These are phyloP conservation scores for Coleophoma cylindrospora DNA, from an alignment of 2,329 filamentous ascomycete genomes.

Conservation along the genomic window DNA sequence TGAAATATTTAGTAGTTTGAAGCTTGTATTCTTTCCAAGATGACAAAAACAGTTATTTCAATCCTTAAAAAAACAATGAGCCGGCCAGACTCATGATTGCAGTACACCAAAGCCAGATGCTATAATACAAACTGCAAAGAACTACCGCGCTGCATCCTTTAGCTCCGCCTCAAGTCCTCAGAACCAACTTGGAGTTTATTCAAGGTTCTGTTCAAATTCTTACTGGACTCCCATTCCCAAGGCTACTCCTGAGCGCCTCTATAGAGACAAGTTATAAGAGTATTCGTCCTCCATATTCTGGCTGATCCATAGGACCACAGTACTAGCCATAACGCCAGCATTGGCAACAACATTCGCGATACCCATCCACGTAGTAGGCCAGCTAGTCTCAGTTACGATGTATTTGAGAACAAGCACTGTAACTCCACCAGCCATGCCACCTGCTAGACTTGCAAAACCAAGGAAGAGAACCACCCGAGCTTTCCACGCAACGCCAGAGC, in stretches of 20 bases:
- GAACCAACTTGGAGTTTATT: not conserved
- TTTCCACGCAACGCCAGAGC: conserved; percentile 63
- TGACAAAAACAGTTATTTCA: not conserved
- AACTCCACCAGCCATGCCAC: conserved; percentile 66
- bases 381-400: conserved; percentile 48
- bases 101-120: conserved; percentile 2
- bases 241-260: conserved; percentile 2
- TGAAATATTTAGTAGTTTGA: not conserved
- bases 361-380: conserved; percentile 60
- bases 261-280: conserved; percentile 61
- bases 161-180: not conserved
- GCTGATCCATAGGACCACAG: conserved; percentile 62
- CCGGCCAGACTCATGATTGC: not conserved
- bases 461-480: conserved; percentile 63
- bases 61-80: not conserved
- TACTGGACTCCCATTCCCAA: not conserved
- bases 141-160: not conserved
- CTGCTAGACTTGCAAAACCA: conserved; percentile 60
- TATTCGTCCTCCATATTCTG: conserved; percentile 73
- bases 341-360: conserved; percentile 64
- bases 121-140: conserved; percentile 2
- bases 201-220: not conserved
- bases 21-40: not conserved
- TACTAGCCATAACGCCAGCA: conserved; percentile 54
- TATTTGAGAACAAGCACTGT: conserved; percentile 64